Conservation (phyloP, 495 filamentous ascomycete species). For the Penicillium angulare region DNA sequence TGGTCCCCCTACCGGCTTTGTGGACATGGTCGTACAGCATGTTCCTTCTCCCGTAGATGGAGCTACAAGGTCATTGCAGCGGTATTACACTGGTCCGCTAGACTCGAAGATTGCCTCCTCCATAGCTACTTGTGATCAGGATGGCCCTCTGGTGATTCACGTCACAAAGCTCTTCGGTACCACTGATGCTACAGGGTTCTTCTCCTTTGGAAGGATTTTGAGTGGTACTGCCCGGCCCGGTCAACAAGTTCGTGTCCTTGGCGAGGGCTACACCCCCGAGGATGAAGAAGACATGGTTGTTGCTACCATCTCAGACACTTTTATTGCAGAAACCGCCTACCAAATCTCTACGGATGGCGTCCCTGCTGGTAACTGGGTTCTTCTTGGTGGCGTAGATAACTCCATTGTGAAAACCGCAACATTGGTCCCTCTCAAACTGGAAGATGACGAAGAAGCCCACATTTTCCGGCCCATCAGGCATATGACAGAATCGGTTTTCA, state of each 20-base stretch:
- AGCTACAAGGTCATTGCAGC: conserved; percentile 69
- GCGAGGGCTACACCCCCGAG: conserved; percentile 93
- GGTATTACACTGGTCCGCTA: conserved; percentile 93
- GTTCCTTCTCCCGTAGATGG: conserved; percentile 85
- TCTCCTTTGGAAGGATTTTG: conserved; percentile 89
- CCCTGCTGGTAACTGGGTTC: conserved; percentile 92
- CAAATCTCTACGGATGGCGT: conserved; percentile 88
- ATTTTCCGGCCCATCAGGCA: conserved; percentile 92
- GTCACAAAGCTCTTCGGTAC: conserved; percentile 92
- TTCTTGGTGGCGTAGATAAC: conserved; percentile 90
- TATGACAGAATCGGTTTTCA: conserved; percentile 96
- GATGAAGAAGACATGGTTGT: conserved; percentile 97
- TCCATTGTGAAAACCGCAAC: conserved; percentile 99
- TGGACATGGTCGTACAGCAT: conserved; percentile 92
- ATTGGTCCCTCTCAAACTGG: conserved; percentile 75
- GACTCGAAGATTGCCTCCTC: conserved; percentile 79
- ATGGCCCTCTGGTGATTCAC: conserved; percentile 87
- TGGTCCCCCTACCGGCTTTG: conserved; percentile 82
- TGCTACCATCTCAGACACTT: conserved; percentile 85
- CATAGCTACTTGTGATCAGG: conserved; percentile 79
- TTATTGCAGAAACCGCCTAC: conserved; percentile 92
- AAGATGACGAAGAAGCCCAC: conserved; percentile 85
- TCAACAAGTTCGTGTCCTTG: conserved; percentile 83
- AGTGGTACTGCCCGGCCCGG: conserved; percentile 85
- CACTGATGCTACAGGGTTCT: conserved; percentile 80